A percentile compares a stretch with the other conserved stretches of the same genome.
Evolutionary conservation across 2,329 filamentous ascomycete species (phyloP).

Genomic region (Purpureocillium lavendulum): DNA sequence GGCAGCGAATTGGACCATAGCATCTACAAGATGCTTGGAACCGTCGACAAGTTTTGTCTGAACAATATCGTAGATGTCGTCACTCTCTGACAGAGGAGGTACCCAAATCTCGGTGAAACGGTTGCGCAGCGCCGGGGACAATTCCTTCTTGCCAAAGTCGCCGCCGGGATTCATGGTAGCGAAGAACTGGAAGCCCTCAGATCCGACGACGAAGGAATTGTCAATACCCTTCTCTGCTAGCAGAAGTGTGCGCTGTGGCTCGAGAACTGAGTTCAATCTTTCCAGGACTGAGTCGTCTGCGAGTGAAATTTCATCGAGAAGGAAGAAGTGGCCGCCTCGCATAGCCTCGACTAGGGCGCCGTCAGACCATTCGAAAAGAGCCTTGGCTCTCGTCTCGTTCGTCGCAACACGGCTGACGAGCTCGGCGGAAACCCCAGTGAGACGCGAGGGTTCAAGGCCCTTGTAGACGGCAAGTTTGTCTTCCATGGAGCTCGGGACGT

Average conservation of each 20-base stretch:
- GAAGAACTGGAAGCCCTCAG: conserved; percentile 83
- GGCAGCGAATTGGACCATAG: conserved; percentile 78
- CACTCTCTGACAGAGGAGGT: conserved; percentile 71
- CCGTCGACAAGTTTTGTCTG: conserved; percentile 58
- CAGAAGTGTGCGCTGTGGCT: conserved; percentile 76
- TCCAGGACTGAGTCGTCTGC: conserved; percentile 97
- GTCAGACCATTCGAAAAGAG: conserved; percentile 93
- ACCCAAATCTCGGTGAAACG: conserved; percentile 99
- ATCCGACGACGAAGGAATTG: conserved; percentile 70
- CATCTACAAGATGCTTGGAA: conserved; percentile 49
- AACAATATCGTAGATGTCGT: conserved; percentile 85
- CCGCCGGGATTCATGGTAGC: conserved; percentile 99
- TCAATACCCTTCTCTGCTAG: conserved; percentile 89
- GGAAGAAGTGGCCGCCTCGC: conserved; percentile 80
- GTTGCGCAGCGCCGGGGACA: conserved; percentile 90
- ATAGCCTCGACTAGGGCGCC: conserved; percentile 91
- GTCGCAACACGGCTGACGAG: conserved; percentile 37
- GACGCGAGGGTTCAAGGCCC: conserved; percentile 35
- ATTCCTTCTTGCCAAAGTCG: conserved; percentile 95
- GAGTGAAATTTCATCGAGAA: conserved; percentile 95
- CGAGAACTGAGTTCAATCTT: conserved; percentile 90
- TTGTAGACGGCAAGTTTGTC: conserved; percentile 50
- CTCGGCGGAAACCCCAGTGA: conserved; percentile 38
- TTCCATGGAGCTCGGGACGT: conserved; percentile 36
- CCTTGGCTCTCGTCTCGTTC: conserved; percentile 59